Evolutionary conservation across 2,329 filamentous ascomycete genomes (phyloP).

Genomic region (Scedosporium minutisporum): DNA sequence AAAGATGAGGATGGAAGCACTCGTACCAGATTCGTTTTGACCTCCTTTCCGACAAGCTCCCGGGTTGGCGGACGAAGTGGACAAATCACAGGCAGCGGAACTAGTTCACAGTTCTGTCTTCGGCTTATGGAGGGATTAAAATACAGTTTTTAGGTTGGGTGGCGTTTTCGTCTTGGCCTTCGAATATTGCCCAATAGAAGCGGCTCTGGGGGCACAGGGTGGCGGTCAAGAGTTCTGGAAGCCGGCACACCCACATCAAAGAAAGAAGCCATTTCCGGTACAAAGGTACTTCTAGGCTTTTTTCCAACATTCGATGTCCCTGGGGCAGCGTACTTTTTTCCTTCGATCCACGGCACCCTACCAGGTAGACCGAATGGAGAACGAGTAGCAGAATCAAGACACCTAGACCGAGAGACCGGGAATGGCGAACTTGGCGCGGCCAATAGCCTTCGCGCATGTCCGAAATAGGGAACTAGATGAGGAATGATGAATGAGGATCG

Average conservation of each 20-base stretch:
- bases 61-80: neutral
- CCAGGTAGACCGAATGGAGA: neutral
- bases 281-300: no score
- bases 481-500: neutral
- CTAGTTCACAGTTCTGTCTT: no score
- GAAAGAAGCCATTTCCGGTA: no score
- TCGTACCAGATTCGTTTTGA: neutral
- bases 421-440: neutral
- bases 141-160: no score
- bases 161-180: no score
- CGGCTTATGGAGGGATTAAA: no score
- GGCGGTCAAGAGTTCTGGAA: no score
- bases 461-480: neutral
- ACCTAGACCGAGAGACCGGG: neutral
- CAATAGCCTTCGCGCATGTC: neutral
- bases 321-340: no score
- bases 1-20: neutral
- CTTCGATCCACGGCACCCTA: neutral
- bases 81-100: neutral
- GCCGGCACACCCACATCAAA: no score
- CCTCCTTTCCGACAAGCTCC: neutral
- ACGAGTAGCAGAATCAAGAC: neutral
- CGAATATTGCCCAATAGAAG: no score
- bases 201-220: no score
- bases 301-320: no score